A percentile compares a stretch with the other conserved stretches of the same genome.
These are phyloP conservation scores for Lasiosphaeriaceae sp. DNA, from an alignment of 495 filamentous ascomycete species.

Conservation along the genomic window DNA sequence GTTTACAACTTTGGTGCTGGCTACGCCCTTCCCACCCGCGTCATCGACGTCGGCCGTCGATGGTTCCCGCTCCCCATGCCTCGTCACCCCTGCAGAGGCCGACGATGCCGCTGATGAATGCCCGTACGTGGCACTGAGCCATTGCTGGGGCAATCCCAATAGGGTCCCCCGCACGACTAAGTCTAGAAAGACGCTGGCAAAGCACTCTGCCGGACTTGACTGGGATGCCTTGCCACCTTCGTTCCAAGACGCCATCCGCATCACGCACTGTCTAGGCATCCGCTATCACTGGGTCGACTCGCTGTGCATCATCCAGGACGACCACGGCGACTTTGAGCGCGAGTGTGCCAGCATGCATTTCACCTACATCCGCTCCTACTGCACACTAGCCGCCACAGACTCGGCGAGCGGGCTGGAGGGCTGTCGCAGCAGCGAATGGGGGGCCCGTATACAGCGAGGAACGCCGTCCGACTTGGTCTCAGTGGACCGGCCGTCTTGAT, in stretches of 20 bases:
- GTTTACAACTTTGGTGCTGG: too few species aligned
- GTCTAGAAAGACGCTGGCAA: not conserved
- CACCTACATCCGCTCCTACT: not conserved
- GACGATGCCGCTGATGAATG: not conserved
- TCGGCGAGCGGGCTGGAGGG: not conserved
- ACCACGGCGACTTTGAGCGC: not conserved
- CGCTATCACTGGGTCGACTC: too few species aligned
- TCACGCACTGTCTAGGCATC: not conserved
- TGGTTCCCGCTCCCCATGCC: too few species aligned
- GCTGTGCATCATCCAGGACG: constrained; percentile 3
- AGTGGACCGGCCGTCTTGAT: not conserved
- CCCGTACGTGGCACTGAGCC: not conserved
- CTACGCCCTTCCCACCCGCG: not conserved
- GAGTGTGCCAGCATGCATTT: not conserved
- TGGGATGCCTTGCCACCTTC: not conserved
- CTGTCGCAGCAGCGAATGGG: not conserved
- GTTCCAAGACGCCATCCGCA: not conserved
- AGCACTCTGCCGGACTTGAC: not conserved
- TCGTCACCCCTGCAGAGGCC: too few species aligned
- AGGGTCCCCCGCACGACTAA: not conserved
- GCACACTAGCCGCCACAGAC: not conserved
- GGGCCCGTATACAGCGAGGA: not conserved
- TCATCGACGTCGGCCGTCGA: not conserved
- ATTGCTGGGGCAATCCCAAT: not conserved
- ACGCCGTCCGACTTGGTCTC: not conserved